Conservation (phyloP, 106 monocot species). For the Phalaenopsis aphrodite region DNA sequence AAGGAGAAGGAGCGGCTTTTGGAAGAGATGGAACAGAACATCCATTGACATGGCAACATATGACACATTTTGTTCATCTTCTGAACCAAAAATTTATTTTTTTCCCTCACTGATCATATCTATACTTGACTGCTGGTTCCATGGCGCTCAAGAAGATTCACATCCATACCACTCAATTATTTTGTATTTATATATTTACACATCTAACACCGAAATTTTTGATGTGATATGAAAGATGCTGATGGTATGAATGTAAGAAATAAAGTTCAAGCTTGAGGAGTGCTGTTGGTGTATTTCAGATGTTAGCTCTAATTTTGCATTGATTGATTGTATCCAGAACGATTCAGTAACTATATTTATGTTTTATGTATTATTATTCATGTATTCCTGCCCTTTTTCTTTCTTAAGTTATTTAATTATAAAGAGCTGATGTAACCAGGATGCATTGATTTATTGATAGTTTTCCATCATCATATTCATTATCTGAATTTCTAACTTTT, state of each 20-base stretch:
- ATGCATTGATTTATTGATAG: no score
- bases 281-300: background rate
- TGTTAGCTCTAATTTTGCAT: background rate
- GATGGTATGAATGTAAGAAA: no score
- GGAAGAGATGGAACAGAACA: constrained; percentile 51
- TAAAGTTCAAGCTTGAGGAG: no score
- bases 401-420: no score
- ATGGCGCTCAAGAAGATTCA: background rate
- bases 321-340: background rate
- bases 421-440: no score
- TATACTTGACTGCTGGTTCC: background rate
- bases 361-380: background rate
- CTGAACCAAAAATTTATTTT: background rate
- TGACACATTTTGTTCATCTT: background rate
- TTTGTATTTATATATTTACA: no score
- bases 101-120: background rate
- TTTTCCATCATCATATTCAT: no score
- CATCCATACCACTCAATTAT: no score
- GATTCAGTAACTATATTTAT: no score
- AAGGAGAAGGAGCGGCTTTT: constrained; percentile 45
- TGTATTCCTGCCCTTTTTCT: background rate
- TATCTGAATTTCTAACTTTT: no score
- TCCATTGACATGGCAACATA: constrained; percentile 14
- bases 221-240: no score
- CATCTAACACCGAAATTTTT: no score